Base-by-base conservation (phyloP, 2,329 filamentous ascomycete genomes). In the Pseudogymnoascus sp. region DNA sequence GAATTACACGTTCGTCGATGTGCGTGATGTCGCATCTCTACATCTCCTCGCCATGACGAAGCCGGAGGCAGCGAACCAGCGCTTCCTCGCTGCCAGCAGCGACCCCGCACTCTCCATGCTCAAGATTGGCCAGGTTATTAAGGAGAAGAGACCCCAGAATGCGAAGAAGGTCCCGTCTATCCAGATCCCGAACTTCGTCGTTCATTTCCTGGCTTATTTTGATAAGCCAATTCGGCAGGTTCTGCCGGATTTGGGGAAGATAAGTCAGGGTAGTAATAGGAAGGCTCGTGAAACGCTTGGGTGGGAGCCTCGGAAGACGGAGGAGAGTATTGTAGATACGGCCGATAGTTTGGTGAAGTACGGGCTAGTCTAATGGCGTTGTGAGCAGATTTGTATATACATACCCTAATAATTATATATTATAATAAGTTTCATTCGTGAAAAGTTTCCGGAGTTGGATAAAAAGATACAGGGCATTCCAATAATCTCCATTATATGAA, bases 21-120 rank as follows among this genome's bases (percentile, higher is more conserved):
- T 74, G 0, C 68, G 74, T 4, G 74, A 75, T 61, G 69, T 74
- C 7, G 73, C 70, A 2, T 66, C 67, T 23, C 65, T 74, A 19
- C 72, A 75, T 64, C 11, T 75, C 2, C 65, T 62, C 19, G 71
- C 71, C 4, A 73, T 74, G 71, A 69, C 64, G 11, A 35, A 65
- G 21, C 67, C 70, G 2, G 63, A 67, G 21, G 70, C 71, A 11
- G 63, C 62, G 1, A 68, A 68, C 9, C 65, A 73, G 64, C 64
- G 72, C 7, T 73, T 73, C 38, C 64, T 71, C 15, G 63, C 64
- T 29, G 56, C 42, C 15, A 38, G 31, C 33, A 46, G 35, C 38
- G 50, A 63, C 4, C 11, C 37, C 33, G 64, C 26, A 11, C 38
- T 70, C 33, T 66, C 59, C 26, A 60, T 71, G 19, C 61, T 66